Conservation (phyloP, 176 grass and related monocot species). For the Themeda triandra region DNA sequence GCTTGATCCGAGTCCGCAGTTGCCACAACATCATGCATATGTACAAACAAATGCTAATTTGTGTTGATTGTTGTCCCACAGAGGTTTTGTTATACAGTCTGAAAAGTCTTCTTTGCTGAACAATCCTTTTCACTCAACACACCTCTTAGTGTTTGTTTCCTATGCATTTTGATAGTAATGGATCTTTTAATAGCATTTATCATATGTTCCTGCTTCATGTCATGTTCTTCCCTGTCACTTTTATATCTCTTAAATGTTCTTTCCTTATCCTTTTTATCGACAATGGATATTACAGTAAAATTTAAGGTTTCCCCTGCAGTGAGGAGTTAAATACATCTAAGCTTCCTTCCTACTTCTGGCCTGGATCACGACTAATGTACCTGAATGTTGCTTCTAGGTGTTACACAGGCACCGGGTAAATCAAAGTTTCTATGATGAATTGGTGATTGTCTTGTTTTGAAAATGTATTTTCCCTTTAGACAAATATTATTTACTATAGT, state of each 20-base stretch:
- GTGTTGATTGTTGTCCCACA: not conserved
- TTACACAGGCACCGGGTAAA: not conserved
- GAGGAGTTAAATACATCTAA: not conserved
- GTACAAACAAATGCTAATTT: not conserved
- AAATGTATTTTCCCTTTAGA: not conserved
- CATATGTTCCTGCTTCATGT: not conserved
- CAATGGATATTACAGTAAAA: not conserved
- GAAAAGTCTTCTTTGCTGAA: not conserved
- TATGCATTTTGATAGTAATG: constrained; percentile 12
- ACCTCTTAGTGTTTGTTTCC: not conserved
- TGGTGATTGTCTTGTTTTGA: not conserved
- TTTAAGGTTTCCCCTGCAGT: not conserved
- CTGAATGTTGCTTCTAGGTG: not conserved
- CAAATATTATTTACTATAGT: not conserved
- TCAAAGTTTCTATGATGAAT: not conserved
- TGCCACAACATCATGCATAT: not conserved
- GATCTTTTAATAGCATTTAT: not conserved
- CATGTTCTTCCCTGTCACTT: not conserved
- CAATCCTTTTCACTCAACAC: not conserved
- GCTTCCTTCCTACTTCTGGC: not conserved
- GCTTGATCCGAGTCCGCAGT: not conserved
- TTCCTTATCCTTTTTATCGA: not conserved
- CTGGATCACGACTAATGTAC: not conserved
- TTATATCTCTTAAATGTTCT: not conserved
- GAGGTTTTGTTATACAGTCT: not conserved